These are phyloP conservation scores for Arachis monticola DNA, from an alignment of 331 rosid genomes.

Conservation along the genomic window DNA sequence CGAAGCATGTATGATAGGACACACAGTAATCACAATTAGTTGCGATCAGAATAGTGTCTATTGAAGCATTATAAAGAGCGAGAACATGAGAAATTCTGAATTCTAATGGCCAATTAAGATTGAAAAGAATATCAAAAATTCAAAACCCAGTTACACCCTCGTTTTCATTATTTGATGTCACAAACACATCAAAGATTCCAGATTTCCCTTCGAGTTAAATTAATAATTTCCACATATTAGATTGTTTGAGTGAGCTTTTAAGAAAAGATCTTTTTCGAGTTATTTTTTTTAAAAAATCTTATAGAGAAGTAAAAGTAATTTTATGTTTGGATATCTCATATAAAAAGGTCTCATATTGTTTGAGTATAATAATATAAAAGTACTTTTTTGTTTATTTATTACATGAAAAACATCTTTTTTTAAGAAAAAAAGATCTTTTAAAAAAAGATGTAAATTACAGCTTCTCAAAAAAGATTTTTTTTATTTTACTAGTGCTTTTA, in stretches of 20 bases:
- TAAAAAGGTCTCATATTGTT: too few relatives aligned
- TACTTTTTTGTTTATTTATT: too few relatives aligned
- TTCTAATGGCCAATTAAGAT: neutral
- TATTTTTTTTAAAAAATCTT: too few relatives aligned
- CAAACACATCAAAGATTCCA: neutral
- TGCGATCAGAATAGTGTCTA: neutral
- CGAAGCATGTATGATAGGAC: neutral
- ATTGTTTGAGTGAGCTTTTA: neutral
- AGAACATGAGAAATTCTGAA: neutral
- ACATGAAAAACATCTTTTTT: too few relatives aligned
- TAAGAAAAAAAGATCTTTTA: too few relatives aligned
- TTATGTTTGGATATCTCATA: too few relatives aligned
- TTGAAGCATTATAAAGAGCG: neutral
- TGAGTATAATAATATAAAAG: too few relatives aligned
- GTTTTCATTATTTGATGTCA: slow-evolving; percentile 6
- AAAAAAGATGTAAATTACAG: too few relatives aligned
- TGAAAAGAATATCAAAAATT: neutral
- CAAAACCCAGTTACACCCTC: neutral
- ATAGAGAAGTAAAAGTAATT: too few relatives aligned
- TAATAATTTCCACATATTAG: neutral
- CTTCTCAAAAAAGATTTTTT: too few relatives aligned
- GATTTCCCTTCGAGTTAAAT: neutral
- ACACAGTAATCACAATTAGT: neutral
- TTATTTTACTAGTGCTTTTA: too few relatives aligned
- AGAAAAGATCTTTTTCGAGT: too few relatives aligned